Conservation (phyloP, 805 yeast genomes). For the Komagataella mondaviorum region DNA sequence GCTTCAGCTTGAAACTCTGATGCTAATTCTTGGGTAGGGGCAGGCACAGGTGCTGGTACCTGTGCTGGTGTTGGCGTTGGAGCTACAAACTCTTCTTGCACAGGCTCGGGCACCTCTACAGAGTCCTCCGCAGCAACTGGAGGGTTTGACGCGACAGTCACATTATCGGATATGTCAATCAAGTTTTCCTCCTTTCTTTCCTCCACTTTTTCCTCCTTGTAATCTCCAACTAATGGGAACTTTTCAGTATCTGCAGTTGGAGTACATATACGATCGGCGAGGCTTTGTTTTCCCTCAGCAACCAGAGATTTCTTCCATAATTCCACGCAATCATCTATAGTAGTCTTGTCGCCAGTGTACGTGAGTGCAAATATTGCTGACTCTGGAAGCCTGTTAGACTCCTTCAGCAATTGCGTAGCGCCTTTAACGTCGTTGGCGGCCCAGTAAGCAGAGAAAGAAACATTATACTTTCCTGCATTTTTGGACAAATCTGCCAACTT, state of each 20-base stretch:
- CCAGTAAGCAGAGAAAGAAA: conserved; percentile 92
- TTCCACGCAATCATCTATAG: conserved; percentile 30
- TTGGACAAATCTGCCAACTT: conserved; percentile 57
- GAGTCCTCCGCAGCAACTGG: background rate
- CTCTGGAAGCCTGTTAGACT: conserved; percentile 65
- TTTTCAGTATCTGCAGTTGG: conserved; percentile 21
- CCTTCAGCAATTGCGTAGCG: conserved; percentile 52
- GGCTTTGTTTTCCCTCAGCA: conserved; percentile 33
- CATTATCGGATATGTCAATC: background rate
- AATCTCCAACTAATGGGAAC: conserved; percentile 22
- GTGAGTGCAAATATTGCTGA: conserved; percentile 73
- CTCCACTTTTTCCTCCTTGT: conserved; percentile 6
- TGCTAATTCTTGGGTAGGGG: background rate
- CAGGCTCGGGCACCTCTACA: background rate
- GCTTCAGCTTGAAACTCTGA: background rate
- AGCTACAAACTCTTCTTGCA: background rate
- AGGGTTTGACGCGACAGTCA: background rate
- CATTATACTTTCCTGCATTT: conserved; percentile 67
- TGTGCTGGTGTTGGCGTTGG: background rate
- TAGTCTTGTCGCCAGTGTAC: conserved; percentile 36
- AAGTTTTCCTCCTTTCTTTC: conserved; percentile 5
- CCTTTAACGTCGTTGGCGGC: conserved; percentile 53
- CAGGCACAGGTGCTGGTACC: background rate
- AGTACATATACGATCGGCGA: conserved; percentile 48
- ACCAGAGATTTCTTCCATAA: conserved; percentile 56